Base-by-base conservation (phyloP, 805 yeast species). In the Blastobotrys muscicola region DNA sequence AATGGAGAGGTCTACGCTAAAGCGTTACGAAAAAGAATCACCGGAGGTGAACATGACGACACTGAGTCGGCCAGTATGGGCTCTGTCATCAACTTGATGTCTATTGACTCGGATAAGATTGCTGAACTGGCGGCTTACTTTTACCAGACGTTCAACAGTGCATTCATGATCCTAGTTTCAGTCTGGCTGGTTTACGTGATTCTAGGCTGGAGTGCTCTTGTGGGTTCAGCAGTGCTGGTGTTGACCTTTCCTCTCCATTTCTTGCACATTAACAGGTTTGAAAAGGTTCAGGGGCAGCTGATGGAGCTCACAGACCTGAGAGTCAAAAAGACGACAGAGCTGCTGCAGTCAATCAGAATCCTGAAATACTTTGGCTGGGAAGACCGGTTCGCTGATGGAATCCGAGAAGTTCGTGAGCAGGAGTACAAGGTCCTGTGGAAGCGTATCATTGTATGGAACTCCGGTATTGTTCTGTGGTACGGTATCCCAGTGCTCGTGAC, bases 311-410 rank as follows among this genome's bases (percentile, higher is more conserved):
- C 97, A n/a, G 97, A 90, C 61, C 76, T 76, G 61, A 78, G 97
- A 64, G 84, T 89, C 45, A 94, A 86, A 59, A 85, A 84, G 60
- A 73, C 90, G 55, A 90, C 87, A 61, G 97, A 90, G 65, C 77
- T 94, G 8, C 78, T 90, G 57, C 94, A 82, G 63, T 81, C 89
- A 50, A 89, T 90, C 50, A 75, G 96, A 61, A 85, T 90, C 52
- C 82, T 90, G 67, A 90, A 90, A 64, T 87, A 84, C 57, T 87
- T 89, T 60, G 95, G 95, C 1, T 90, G 97, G 97, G 97, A 90
- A 63, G 72, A 76, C 33, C 79, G 81, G 54, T 89, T 90, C 58
- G 78, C 74, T 51, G 76, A 78, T 40, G 76, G 72, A 34, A 82
- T 90, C 45, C 62, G 78, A 62, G 69, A 74, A 12, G 70, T 85